These are phyloP conservation scores for Gynostemma pentaphyllum DNA, from an alignment of 306 rosid species.

Conservation along the genomic window DNA sequence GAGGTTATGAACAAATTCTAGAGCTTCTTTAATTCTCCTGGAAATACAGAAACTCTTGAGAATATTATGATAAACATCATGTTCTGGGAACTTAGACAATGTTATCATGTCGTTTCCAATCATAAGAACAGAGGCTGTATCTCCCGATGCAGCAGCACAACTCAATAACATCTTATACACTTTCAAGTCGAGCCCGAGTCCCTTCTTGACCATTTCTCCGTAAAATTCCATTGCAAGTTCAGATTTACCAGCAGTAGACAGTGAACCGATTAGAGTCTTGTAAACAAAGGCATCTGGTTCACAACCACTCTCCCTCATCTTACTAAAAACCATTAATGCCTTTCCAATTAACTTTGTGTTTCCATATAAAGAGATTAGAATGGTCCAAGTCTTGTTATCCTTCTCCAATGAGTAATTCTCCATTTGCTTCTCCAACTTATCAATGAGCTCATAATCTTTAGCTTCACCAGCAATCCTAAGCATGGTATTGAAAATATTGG, in stretches of 20 bases:
- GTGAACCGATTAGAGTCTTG: slow-evolving; percentile 34
- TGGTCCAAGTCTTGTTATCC: slow-evolving; percentile 72
- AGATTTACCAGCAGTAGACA: slow-evolving; percentile 53
- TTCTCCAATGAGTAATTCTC: slow-evolving; percentile 28
- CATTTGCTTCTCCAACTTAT: slow-evolving; percentile 67
- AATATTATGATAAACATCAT: slow-evolving; percentile 33
- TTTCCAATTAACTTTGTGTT: slow-evolving; percentile 46
- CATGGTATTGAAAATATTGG: slow-evolving; percentile 50
- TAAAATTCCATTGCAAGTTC: slow-evolving; percentile 83
- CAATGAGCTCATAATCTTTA: slow-evolving; percentile 46
- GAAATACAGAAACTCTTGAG: slow-evolving; percentile 60
- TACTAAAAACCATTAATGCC: slow-evolving; percentile 45
- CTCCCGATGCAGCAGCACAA: slow-evolving; percentile 51
- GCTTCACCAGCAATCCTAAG: slow-evolving; percentile 70
- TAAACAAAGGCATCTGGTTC: slow-evolving; percentile 60
- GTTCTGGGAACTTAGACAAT: slow-evolving; percentile 39
- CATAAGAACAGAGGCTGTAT: slow-evolving; percentile 34
- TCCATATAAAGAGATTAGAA: slow-evolving; percentile 61
- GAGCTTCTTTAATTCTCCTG: slow-evolving; percentile 62
- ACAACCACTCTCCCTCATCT: slow-evolving; percentile 44
- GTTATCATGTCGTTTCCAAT: slow-evolving; percentile 57
- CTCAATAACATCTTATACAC: slow-evolving; percentile 43
- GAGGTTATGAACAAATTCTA: slow-evolving; percentile 62
- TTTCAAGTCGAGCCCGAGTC: slow-evolving; percentile 35
- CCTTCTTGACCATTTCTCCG: slow-evolving; percentile 58